Evolutionary conservation across 495 filamentous ascomycete species (phyloP).

Genomic region (Penicillium roqueforti): DNA sequence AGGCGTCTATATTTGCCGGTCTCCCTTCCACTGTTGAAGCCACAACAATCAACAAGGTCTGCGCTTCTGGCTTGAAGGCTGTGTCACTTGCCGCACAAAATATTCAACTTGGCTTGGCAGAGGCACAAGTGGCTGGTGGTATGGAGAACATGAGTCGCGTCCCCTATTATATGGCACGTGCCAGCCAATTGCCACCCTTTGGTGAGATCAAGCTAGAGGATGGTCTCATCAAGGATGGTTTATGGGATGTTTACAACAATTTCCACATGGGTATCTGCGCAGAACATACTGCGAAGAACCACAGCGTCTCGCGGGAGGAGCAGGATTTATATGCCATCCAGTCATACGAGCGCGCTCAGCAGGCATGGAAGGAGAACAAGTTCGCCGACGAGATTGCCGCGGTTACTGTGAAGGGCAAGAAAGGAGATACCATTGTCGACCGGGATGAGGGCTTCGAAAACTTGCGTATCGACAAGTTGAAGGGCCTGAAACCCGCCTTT

Average conservation of each 20-base stretch:
- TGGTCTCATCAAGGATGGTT: constrained; percentile 88
- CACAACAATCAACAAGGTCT: constrained; percentile 95
- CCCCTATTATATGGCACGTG: constrained; percentile 82
- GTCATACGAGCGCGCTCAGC: constrained; percentile 81
- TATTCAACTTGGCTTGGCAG: constrained; percentile 82
- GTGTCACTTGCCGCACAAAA: constrained; percentile 87
- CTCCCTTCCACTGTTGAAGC: constrained; percentile 74
- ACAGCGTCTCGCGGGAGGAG: constrained; percentile 69
- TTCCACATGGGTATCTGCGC: constrained; percentile 98
- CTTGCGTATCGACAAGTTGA: constrained; percentile 78
- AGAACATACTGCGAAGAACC: constrained; percentile 90
- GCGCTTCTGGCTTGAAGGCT: constrained; percentile 89
- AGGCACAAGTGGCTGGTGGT: constrained; percentile 86
- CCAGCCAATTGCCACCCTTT: constrained; percentile 71
- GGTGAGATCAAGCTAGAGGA: constrained; percentile 84
- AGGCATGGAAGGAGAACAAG: constrained; percentile 73
- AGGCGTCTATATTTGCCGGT: constrained; percentile 85
- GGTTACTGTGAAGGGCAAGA: constrained; percentile 77
- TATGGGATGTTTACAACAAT: constrained; percentile 95
- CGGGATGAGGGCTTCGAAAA: constrained; percentile 86
- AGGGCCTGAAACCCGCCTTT: constrained; percentile 86
- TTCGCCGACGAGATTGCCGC: constrained; percentile 87
- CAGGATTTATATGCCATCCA: constrained; percentile 89
- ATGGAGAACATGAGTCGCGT: constrained; percentile 97
- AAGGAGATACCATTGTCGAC: constrained; percentile 72